phyloP scores from a whole-genome alignment of 2,329 filamentous ascomycete genomes.

The Endothia cerciana region DNA sequence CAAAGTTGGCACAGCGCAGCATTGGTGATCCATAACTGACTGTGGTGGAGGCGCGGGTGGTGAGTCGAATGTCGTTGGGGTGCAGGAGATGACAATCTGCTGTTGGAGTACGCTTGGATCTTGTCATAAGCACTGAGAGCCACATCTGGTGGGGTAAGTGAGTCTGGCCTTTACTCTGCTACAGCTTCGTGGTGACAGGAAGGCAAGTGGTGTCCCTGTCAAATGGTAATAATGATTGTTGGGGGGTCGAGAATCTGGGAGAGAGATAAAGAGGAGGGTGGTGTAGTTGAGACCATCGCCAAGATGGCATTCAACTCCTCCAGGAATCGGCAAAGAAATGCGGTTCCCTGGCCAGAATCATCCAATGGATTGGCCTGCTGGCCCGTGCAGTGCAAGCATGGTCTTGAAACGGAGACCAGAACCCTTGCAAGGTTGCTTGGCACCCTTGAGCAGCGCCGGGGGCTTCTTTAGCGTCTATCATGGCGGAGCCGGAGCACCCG shows the following conservation, averaged over 20 bases:
- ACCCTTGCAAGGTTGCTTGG: constrained; percentile 3
- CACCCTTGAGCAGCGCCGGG: neutral
- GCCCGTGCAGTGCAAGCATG: constrained; percentile 6
- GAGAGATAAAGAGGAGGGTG: constrained; percentile 2
- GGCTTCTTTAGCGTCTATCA: neutral
- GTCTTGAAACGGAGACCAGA: neutral
- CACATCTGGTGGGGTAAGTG: constrained; percentile 25
- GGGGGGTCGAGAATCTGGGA: neutral
- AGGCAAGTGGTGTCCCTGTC: neutral
- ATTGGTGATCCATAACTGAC: constrained; percentile 41
- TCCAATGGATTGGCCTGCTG: constrained; percentile 4
- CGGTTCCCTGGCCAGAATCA: constrained; percentile 6
- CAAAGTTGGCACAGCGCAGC: constrained; percentile 32
- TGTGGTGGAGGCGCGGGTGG: constrained; percentile 22
- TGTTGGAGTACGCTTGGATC: constrained; percentile 17
- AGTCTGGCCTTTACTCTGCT: neutral
- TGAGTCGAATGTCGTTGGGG: constrained; percentile 27
- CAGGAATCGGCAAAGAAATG: constrained; percentile 13
- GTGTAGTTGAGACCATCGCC: constrained; percentile 12
- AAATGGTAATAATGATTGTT: neutral
- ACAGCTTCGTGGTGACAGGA: neutral
- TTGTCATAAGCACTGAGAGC: constrained; percentile 16
- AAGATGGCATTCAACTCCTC: constrained; percentile 3
- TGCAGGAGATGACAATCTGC: constrained; percentile 10
- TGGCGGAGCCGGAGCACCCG: neutral